Evolutionary conservation across 2,329 filamentous ascomycete genomes (phyloP), one percentile per base, ranked within the genome.

Genomic region (Teratosphaeria pseudoeucalypti): DNA sequence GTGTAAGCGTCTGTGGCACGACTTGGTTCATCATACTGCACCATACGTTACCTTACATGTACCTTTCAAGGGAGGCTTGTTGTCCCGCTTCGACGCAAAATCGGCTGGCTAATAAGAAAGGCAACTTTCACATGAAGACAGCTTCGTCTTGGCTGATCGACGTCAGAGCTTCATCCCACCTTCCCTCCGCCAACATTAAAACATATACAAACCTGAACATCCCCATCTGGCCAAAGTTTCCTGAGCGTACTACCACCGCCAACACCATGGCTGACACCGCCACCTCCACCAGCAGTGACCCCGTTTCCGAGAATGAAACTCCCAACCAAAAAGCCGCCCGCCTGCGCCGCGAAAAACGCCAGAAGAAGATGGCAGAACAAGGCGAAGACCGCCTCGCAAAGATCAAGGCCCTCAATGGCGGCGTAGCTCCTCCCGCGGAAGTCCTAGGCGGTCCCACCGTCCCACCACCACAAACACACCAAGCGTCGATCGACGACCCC

Each of bases 311-410:
- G 53, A 65, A 66, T 49, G 75, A 75, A 60, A 76, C 77, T 7
- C 73, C 77, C 2, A 75, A 74, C 11, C 78, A 81, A 67, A 67
- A 73, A 60, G 85, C 90, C 74, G 86, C 86, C 43, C 85, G 88
- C 54, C 79, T 90, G 60, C 86, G 89, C 66, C 89, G 90, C 73
- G 88, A 92, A 73, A 84, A 88, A 47, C 82, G 89, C 55, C 86
- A 90, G 72, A 88, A 88, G 60, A 92, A 92, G 78, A 85, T 92
- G 74, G 83, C 82, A 67, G 84, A 85, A 56, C 85, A 86, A 61
- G 89, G 87, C 60, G 82, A 84, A 19, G 81, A 85, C 47, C 78
- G 89, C 62, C 75, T 94, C 62, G 85, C 88, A 68, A 87, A 82
- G 73, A 94, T 94, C 72, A 89, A 86, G 12, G 85, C 86, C 1